phyloP scores from a whole-genome alignment of 805 yeast genomes.

The Saccharomycopsis fermentans region DNA sequence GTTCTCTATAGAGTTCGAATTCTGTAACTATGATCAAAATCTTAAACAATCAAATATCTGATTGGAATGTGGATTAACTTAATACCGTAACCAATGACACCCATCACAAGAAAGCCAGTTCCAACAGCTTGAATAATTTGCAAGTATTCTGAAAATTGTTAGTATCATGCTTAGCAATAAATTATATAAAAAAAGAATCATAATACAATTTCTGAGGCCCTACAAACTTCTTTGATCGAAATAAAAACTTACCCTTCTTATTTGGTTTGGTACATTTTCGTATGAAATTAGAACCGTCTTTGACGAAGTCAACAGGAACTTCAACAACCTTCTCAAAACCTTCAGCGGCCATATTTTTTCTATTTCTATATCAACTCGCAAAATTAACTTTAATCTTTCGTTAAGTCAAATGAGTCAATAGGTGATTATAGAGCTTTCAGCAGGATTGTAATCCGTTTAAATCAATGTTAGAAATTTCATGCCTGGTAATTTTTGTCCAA shows the following conservation, averaged over 20 bases:
- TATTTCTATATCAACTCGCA: background rate
- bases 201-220: background rate
- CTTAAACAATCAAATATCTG: conserved; percentile 80
- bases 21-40: no score
- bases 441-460: no score
- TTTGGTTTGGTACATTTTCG: conserved; percentile 91
- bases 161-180: background rate
- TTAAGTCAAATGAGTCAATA: no score
- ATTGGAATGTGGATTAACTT: conserved; percentile 92
- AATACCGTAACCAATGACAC: conserved; percentile 92
- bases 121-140: conserved; percentile 93
- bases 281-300: conserved; percentile 83
- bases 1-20: background rate
- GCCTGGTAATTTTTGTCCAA: background rate
- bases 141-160: conserved; percentile 50
- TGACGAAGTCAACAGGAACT: conserved; percentile 82
- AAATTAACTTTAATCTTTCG: no score
- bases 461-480: no score
- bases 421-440: no score
- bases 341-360: conserved; percentile 33
- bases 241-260: conserved; percentile 46
- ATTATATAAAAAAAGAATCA: background rate
- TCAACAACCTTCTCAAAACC: conserved; percentile 71
- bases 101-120: conserved; percentile 94
- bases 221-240: background rate